These are phyloP conservation scores for Tulasnella sp. DNA, from an alignment of 768 basidiomycete species.

Conservation along the genomic window DNA sequence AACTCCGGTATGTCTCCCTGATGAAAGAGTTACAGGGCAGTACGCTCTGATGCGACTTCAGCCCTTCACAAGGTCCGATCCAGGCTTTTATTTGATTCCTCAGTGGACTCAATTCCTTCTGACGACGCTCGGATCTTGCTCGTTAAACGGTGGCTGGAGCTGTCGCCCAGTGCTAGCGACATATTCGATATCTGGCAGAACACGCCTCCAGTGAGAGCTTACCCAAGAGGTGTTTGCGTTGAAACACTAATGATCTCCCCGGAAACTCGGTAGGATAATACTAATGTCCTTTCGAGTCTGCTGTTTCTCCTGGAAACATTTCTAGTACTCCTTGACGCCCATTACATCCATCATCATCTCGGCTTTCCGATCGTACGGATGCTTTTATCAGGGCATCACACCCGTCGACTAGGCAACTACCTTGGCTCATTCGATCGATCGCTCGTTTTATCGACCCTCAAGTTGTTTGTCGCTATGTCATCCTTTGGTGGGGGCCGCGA, in stretches of 20 bases:
- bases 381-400: conserved; percentile 45
- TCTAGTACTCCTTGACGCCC: conserved; percentile 52
- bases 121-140: conserved; percentile 53
- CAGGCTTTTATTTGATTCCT: no score
- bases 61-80: no score
- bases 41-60: no score
- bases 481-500: conserved; percentile 57
- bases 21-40: no score
- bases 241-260: conserved; percentile 2
- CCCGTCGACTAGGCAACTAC: conserved; percentile 50
- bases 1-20: no score
- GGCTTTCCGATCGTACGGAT: conserved; percentile 54
- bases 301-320: conserved; percentile 48
- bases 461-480: conserved; percentile 51
- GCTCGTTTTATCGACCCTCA: conserved; percentile 53
- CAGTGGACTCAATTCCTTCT: conserved; percentile 29
- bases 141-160: conserved; percentile 52
- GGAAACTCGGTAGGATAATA: not conserved
- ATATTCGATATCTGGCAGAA: conserved; percentile 55
- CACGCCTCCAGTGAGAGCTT: conserved; percentile 37
- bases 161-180: conserved; percentile 45
- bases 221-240: not conserved
- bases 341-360: conserved; percentile 54
- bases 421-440: conserved; percentile 54
- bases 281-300: conserved; percentile 25